Conservation (phyloP, 305 asterid species). For the Lippia alba region DNA sequence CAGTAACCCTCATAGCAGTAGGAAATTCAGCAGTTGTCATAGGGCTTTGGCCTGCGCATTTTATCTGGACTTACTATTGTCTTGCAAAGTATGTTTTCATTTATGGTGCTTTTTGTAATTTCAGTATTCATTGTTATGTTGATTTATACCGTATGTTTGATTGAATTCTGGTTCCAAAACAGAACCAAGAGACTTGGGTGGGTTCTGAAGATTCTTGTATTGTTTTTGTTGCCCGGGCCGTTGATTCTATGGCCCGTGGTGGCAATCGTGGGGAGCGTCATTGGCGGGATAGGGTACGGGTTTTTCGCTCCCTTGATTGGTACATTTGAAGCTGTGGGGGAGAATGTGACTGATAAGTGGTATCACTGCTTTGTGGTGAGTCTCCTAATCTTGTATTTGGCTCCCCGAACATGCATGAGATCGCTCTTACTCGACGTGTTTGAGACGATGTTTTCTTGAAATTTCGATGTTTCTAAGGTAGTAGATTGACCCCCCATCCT, state of each 20-base stretch:
- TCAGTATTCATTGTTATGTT: not conserved
- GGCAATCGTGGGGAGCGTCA: conserved; percentile 66
- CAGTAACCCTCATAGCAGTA: conserved; percentile 43
- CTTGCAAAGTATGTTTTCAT: conserved; percentile 57
- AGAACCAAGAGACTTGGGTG: conserved; percentile 83
- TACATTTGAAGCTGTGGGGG: conserved; percentile 85
- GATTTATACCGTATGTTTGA: not conserved
- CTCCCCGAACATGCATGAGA: not conserved
- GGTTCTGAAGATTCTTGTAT: conserved; percentile 62
- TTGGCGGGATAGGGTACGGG: conserved; percentile 79
- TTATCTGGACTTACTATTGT: conserved; percentile 82
- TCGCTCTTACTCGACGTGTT: not conserved
- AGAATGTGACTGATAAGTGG: conserved; percentile 54
- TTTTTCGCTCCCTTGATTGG: conserved; percentile 82
- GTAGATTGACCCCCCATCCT: too few relatives aligned
- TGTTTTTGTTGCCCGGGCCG: conserved; percentile 61
- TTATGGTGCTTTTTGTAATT: not conserved
- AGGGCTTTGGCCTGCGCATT: conserved; percentile 92
- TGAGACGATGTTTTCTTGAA: not conserved
- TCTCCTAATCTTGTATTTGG: conserved; percentile 10
- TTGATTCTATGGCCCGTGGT: conserved; percentile 72
- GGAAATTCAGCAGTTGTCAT: conserved; percentile 84
- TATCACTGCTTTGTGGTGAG: conserved; percentile 78
- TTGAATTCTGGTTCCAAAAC: conserved; percentile 21
- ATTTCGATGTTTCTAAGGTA: too few relatives aligned